Percentiles rank a stretch among this genome's conserved stretches.
Evolutionary conservation across 306 rosid species (phyloP).

Genomic region (Medicago ruthenica): DNA sequence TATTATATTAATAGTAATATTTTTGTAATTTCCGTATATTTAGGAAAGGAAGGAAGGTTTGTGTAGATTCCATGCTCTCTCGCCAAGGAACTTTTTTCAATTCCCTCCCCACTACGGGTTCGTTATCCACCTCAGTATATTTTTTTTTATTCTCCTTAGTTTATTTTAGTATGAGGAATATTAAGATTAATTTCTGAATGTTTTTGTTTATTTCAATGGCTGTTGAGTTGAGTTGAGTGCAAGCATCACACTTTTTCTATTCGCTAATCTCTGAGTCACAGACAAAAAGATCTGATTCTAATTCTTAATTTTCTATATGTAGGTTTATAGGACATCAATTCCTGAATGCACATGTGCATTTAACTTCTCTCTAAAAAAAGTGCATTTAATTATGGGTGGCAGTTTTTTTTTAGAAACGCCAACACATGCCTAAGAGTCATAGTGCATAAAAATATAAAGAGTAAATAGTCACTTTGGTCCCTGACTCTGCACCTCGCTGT

Average conservation of each 20-base stretch:
- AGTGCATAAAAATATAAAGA: no score
- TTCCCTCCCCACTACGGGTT: conserved; percentile 49
- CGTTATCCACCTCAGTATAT: conserved; percentile 53
- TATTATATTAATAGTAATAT: background rate
- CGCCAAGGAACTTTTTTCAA: conserved; percentile 54
- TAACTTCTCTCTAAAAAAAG: no score
- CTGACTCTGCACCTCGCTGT: no score
- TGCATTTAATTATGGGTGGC: no score
- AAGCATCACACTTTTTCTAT: conserved; percentile 24
- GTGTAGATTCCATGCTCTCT: conserved; percentile 83
- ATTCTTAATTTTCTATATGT: conserved; percentile 5
- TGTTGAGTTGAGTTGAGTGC: no score
- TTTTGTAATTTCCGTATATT: background rate
- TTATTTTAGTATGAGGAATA: background rate
- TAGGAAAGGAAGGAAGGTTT: conserved; percentile 13
- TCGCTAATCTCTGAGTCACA: background rate
- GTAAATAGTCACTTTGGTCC: no score
- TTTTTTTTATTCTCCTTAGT: background rate
- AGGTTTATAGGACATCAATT: background rate
- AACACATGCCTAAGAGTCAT: no score
- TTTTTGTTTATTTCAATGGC: conserved; percentile 19
- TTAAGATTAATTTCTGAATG: background rate
- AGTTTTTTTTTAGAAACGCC: no score
- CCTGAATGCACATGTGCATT: conserved; percentile 38
- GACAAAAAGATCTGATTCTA: conserved; percentile 35